Conservation (phyloP, 2,329 filamentous ascomycete genomes). For the Diaporthe vexans region DNA sequence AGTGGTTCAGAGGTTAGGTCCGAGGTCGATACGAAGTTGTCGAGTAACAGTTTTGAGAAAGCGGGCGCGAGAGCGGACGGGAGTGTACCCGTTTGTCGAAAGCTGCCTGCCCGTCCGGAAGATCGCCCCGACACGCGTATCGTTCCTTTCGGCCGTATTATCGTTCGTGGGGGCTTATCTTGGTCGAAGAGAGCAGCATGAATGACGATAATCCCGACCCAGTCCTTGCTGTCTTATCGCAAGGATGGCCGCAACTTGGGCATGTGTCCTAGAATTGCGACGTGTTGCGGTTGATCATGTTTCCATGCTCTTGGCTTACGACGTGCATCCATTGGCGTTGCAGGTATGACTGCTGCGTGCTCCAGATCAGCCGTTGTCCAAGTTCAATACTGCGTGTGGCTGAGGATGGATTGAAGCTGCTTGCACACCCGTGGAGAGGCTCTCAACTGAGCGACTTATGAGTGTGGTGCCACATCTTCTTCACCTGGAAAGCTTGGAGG, state of each 20-base stretch:
- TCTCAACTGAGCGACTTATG: no score
- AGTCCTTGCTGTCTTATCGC: no score
- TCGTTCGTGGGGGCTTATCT: not conserved
- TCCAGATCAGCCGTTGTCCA: no score
- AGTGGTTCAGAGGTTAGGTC: not conserved
- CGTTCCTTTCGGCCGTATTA: not conserved
- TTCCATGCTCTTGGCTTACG: not conserved
- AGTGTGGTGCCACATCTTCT: no score
- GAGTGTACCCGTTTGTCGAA: no score
- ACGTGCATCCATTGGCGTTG: not conserved
- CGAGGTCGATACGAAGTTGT: not conserved
- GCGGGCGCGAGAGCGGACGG: not conserved
- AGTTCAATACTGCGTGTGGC: no score
- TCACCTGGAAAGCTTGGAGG: no score
- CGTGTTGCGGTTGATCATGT: not conserved
- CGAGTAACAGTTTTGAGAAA: not conserved
- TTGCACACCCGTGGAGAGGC: no score
- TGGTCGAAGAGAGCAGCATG: not conserved
- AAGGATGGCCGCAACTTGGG: no score
- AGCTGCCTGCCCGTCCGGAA: not conserved
- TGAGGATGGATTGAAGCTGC: no score
- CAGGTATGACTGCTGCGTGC: no score
- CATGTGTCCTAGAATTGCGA: not conserved
- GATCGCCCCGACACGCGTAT: slow-evolving; percentile 2
- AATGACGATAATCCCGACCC: not conserved